These are phyloP conservation scores for Suillus sp. DNA, from an alignment of 768 basidiomycete species.

Conservation along the genomic window DNA sequence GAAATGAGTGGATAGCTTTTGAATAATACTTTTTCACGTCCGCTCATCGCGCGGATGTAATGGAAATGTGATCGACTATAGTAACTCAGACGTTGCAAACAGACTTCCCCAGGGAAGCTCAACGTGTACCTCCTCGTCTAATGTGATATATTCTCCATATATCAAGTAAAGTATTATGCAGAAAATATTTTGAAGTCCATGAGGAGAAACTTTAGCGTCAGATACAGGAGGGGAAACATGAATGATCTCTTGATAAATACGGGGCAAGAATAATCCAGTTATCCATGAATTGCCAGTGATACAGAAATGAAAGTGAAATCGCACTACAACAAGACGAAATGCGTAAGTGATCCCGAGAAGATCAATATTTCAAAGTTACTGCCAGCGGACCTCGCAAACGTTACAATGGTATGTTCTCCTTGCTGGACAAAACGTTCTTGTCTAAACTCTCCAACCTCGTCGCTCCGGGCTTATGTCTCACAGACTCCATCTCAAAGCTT, in stretches of 20 bases:
- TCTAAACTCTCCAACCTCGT: slow-evolving; percentile 37
- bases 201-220: background rate
- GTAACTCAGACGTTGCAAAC: background rate
- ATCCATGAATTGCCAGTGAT: background rate
- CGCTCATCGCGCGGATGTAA: background rate
- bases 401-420: slow-evolving; percentile 26
- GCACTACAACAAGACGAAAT: background rate
- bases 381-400: background rate
- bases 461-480: slow-evolving; percentile 24
- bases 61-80: background rate
- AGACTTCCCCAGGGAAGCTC: background rate
- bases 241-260: background rate
- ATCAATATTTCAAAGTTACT: background rate
- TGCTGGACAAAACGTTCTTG: slow-evolving; percentile 32
- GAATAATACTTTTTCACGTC: background rate
- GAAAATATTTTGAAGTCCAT: background rate
- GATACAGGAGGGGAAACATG: background rate
- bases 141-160: background rate
- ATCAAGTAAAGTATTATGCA: background rate
- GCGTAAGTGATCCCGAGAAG: background rate
- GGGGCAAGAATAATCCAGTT: background rate
- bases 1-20: background rate
- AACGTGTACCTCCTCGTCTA: background rate
- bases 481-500: slow-evolving; percentile 51
- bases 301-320: background rate